phyloP scores from a whole-genome alignment of 129 eudicot genomes.

The Chrysanthemum seticuspe region DNA sequence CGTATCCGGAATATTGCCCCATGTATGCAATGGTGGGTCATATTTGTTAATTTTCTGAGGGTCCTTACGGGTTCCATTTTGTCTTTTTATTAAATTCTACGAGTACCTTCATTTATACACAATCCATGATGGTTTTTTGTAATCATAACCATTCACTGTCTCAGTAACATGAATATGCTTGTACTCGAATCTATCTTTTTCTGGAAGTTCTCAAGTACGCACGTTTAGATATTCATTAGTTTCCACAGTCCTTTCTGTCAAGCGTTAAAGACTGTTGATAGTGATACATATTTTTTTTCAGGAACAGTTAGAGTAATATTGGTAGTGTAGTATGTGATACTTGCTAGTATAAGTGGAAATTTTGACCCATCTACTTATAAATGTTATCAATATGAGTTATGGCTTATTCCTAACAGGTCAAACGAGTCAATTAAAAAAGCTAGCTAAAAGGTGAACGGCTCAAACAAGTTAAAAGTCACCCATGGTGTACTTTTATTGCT shows the following conservation, averaged over 20 bases:
- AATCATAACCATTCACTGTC: conserved; percentile 4
- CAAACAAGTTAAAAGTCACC: neutral
- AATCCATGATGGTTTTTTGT: conserved; percentile 14
- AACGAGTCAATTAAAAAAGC: neutral
- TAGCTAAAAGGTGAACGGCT: neutral
- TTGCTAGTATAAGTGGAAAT: neutral
- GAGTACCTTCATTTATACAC: conserved; percentile 6
- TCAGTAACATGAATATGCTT: conserved; percentile 7
- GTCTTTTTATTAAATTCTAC: neutral
- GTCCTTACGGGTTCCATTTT: neutral
- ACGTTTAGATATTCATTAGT: too few relatives aligned
- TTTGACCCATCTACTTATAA: neutral
- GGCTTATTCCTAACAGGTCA: neutral
- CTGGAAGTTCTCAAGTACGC: neutral
- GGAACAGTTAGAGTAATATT: neutral
- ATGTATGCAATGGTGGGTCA: conserved; percentile 7
- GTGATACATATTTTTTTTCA: neutral
- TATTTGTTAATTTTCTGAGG: neutral
- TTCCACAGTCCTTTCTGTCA: neutral
- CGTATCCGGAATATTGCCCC: neutral
- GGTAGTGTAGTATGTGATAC: neutral
- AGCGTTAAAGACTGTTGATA: neutral
- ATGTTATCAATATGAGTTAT: neutral
- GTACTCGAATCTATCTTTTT: neutral
- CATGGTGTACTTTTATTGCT: neutral